Percentiles rank a stretch among this genome's conserved stretches.
Evolutionary conservation across 371 early-diverging fungal species (phyloP).

Genomic region (Enteropsectra breve): DNA sequence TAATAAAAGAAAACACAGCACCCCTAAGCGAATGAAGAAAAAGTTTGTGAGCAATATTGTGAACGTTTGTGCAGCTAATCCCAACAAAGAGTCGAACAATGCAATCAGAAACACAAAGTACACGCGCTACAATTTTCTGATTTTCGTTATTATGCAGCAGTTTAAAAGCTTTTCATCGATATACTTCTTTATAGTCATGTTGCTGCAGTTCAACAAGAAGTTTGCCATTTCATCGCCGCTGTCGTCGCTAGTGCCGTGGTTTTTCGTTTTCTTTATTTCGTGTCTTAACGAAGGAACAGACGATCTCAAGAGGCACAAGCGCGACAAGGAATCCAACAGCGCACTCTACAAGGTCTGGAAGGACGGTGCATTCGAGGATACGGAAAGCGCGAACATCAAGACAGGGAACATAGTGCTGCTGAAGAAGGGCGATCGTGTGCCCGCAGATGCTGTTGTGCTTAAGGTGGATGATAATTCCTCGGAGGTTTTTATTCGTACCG

Average conservation of each 20-base stretch:
- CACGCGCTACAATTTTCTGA: conserved; percentile 73
- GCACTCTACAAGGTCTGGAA: conserved; percentile 26
- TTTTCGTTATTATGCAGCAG: conserved; percentile 80
- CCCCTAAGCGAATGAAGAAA: background rate
- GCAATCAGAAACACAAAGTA: conserved; percentile 88
- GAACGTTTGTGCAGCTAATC: background rate
- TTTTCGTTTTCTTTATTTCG: conserved; percentile 79
- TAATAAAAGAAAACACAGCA: conserved; percentile 13
- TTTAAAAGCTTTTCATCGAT: conserved; percentile 89
- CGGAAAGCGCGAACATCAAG: conserved; percentile 63
- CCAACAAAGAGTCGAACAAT: conserved; percentile 65
- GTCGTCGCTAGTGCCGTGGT: conserved; percentile 82
- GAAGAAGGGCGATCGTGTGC: conserved; percentile 80
- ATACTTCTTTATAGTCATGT: conserved; percentile 82
- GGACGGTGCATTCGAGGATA: background rate
- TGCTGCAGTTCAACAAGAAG: conserved; percentile 76
- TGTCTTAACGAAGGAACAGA: conserved; percentile 87
- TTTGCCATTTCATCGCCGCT: conserved; percentile 70
- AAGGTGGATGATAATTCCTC: conserved; percentile 72
- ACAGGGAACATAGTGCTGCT: conserved; percentile 84
- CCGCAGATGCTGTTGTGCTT: conserved; percentile 70
- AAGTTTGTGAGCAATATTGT: background rate
- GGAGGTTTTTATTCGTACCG: conserved; percentile 89
- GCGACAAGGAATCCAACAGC: conserved; percentile 65
- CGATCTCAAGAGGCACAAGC: conserved; percentile 74